phyloP scores from a whole-genome alignment of 352 stramenopile genomes.

The Phytophthora agathidicida region DNA sequence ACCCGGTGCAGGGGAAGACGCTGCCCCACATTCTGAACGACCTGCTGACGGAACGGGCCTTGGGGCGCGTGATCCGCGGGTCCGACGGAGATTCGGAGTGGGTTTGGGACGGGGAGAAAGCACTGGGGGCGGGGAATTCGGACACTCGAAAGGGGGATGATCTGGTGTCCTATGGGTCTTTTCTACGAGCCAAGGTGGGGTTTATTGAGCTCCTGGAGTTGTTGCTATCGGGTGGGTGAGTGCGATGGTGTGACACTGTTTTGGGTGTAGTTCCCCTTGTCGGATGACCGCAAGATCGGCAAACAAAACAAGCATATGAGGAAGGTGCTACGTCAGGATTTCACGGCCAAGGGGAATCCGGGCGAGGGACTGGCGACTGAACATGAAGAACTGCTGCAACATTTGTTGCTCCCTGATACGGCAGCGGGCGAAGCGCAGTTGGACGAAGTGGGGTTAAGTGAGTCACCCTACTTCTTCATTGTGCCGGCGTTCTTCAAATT shows the following conservation, averaged over 20 bases:
- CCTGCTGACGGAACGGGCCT: constrained; percentile 64
- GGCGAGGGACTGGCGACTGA: constrained; percentile 53
- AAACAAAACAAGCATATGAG: constrained; percentile 71
- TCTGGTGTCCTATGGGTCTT: constrained; percentile 63
- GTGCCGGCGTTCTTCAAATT: constrained; percentile 72
- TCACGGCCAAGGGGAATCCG: constrained; percentile 55
- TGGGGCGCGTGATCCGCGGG: constrained; percentile 31
- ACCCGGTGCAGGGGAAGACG: constrained; percentile 79
- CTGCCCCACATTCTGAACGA: constrained; percentile 80
- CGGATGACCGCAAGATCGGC: constrained; percentile 40
- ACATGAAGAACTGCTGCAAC: constrained; percentile 50
- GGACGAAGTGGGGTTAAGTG: constrained; percentile 40
- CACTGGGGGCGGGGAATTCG: constrained; percentile 1
- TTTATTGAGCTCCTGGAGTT: constrained; percentile 2
- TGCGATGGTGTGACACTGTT: constrained; percentile 9
- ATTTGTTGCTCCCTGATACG: constrained; percentile 47
- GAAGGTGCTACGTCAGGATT: constrained; percentile 67
- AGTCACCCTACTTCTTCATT: constrained; percentile 64
- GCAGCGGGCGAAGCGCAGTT: constrained; percentile 17
- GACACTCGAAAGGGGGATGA: background rate
- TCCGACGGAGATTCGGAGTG: constrained; percentile 35
- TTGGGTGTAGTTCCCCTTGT: constrained; percentile 57
- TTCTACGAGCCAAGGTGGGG: constrained; percentile 60
- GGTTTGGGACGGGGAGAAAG: constrained; percentile 51
- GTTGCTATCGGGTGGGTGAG: background rate